Evolutionary conservation across 2,329 filamentous ascomycete genomes (phyloP).

Genomic region (Trichoderma gracile): DNA sequence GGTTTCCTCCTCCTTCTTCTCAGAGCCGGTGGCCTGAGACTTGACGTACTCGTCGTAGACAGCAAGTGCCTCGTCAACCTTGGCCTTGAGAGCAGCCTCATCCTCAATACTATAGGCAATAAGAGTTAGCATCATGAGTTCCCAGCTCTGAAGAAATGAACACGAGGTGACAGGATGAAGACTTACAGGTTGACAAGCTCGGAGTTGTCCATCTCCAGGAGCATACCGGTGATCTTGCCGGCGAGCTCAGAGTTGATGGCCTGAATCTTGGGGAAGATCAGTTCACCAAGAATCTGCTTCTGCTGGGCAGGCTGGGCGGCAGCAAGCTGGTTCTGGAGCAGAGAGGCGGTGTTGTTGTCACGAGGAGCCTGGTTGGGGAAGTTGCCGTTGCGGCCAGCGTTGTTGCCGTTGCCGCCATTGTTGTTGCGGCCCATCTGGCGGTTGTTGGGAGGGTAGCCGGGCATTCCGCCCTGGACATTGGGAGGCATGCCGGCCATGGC

Average conservation of each 20-base stretch:
- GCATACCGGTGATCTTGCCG: slow-evolving; percentile 99
- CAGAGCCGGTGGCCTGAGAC: slow-evolving; percentile 58
- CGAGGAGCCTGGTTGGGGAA: slow-evolving; percentile 52
- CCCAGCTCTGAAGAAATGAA: slow-evolving; percentile 24
- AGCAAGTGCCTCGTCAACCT: slow-evolving; percentile 95
- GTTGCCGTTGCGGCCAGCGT: slow-evolving; percentile 47
- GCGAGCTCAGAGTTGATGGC: slow-evolving; percentile 91
- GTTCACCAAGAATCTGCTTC: slow-evolving; percentile 98
- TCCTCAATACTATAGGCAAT: slow-evolving; percentile 72
- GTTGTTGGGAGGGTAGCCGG: slow-evolving; percentile 59
- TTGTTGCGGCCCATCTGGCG: slow-evolving; percentile 53
- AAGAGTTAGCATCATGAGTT: slow-evolving; percentile 24
- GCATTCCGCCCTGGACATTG: slow-evolving; percentile 57
- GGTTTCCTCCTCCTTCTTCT: slow-evolving; percentile 53
- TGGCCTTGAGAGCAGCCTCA: slow-evolving; percentile 82
- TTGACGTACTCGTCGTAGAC: slow-evolving; percentile 99
- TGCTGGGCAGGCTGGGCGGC: slow-evolving; percentile 69
- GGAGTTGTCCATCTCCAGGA: slow-evolving; percentile 97
- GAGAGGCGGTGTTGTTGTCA: slow-evolving; percentile 37
- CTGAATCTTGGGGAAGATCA: slow-evolving; percentile 98
- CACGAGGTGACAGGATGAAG: neutral
- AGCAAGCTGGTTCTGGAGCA: slow-evolving; percentile 61
- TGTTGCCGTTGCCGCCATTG: slow-evolving; percentile 47
- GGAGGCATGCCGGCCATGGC: slow-evolving; percentile 74
- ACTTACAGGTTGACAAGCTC: slow-evolving; percentile 96